These are phyloP conservation scores for Cystobasidium ongulense DNA, from an alignment of 768 basidiomycete species.

Conservation along the genomic window DNA sequence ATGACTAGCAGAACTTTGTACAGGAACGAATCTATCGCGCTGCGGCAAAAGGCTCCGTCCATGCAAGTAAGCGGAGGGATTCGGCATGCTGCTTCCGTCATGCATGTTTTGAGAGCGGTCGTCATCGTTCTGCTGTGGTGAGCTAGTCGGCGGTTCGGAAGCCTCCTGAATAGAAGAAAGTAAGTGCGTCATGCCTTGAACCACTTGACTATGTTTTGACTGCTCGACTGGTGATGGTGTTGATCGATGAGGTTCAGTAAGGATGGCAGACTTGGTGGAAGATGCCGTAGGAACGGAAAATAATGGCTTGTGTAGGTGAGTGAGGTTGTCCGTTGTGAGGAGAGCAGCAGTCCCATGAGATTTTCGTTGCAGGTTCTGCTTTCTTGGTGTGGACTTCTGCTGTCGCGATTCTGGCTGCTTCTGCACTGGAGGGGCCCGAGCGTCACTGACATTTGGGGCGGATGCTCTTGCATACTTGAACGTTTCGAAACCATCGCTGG, in stretches of 20 bases:
- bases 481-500: background rate
- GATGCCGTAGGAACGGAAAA: background rate
- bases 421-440: background rate
- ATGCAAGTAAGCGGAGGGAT: too few relatives aligned
- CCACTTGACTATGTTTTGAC: background rate
- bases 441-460: background rate
- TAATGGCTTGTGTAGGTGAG: background rate
- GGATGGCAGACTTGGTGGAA: background rate
- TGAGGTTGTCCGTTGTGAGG: background rate
- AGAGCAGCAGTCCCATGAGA: background rate
- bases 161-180: background rate
- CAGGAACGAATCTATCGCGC: too few relatives aligned
- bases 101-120: background rate
- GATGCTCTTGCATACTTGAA: background rate
- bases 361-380: background rate
- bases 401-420: background rate
- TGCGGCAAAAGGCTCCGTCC: too few relatives aligned
- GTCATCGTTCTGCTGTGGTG: background rate
- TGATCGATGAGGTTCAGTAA: background rate
- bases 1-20: too few relatives aligned
- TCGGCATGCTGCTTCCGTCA: too few relatives aligned
- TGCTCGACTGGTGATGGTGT: background rate
- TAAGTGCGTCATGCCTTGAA: background rate
- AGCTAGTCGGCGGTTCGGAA: background rate
- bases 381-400: background rate